Conservation (phyloP, 2,329 filamentous ascomycete species). For the Cercospora zeae-maydis region DNA sequence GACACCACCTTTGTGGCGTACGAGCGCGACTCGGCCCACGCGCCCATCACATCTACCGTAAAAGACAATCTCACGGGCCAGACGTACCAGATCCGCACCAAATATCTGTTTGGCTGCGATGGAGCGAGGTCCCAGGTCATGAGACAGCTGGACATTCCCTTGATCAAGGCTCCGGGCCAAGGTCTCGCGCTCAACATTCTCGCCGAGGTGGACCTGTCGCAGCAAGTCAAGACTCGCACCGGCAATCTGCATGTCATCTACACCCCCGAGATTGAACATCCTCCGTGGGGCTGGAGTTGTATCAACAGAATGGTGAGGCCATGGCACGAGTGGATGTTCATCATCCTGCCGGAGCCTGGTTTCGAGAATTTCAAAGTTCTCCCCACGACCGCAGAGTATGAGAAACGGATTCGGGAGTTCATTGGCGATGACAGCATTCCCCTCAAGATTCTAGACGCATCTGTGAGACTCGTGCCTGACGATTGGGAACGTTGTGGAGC, state of each 20-base stretch:
- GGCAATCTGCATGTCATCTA: constrained; percentile 62
- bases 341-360: constrained; percentile 45
- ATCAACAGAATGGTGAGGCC: constrained; percentile 60
- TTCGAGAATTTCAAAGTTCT: constrained; percentile 38
- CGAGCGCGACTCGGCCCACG: constrained; percentile 23
- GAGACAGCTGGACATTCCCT: constrained; percentile 46
- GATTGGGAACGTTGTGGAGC: not conserved
- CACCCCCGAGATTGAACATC: constrained; percentile 49
- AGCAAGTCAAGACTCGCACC: constrained; percentile 48
- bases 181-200: constrained; percentile 52
- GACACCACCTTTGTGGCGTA: constrained; percentile 38
- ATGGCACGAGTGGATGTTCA: constrained; percentile 57
- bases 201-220: constrained; percentile 50
- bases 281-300: constrained; percentile 50
- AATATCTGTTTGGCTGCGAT: constrained; percentile 60
- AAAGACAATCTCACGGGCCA: constrained; percentile 36
- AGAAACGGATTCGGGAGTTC: constrained; percentile 46
- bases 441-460: constrained; percentile 52
- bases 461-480: constrained; percentile 20
- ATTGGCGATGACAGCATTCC: constrained; percentile 55
- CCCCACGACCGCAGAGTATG: constrained; percentile 49
- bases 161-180: constrained; percentile 43
- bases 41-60: constrained; percentile 38
- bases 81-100: constrained; percentile 49
- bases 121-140: constrained; percentile 49